Conservation (phyloP, 1,284 basidiomycete genomes). For the Fomes fomentarius region DNA sequence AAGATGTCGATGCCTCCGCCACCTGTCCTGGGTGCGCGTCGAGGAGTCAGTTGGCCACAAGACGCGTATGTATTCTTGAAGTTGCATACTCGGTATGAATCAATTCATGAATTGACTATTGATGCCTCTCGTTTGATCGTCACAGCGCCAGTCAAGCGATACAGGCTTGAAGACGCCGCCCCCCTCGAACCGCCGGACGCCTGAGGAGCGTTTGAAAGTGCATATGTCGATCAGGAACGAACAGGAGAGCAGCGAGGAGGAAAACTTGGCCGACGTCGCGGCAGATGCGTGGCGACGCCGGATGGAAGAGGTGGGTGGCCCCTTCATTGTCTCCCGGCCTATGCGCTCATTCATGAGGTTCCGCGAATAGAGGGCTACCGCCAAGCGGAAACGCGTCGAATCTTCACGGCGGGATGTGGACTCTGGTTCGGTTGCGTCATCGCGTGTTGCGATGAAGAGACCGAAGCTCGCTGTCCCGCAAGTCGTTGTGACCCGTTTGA, state of each 20-base stretch:
- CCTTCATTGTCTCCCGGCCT: neutral
- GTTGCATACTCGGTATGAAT: too few relatives aligned
- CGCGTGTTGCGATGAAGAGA: neutral
- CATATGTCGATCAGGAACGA: neutral
- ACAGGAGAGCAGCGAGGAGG: neutral
- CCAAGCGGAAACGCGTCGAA: neutral
- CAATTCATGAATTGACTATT: too few relatives aligned
- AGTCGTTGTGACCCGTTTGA: neutral
- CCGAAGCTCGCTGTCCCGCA: neutral
- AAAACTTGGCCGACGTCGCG: neutral
- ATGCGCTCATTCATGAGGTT: neutral
- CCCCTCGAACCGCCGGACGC: neutral
- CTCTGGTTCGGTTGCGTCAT: neutral
- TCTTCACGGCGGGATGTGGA: neutral
- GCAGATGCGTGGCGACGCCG: neutral
- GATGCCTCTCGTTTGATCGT: too few relatives aligned
- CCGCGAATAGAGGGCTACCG: neutral
- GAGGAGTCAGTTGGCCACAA: too few relatives aligned
- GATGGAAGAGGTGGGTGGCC: neutral
- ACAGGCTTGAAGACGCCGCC: constrained; percentile 6
- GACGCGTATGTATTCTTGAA: too few relatives aligned
- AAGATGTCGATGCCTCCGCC: neutral
- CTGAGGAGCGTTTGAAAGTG: neutral
- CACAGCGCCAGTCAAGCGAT: neutral
- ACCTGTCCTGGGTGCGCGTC: too few relatives aligned